phyloP scores from a whole-genome alignment of 371 early-diverging fungal species.

The Rozella allomycis region DNA sequence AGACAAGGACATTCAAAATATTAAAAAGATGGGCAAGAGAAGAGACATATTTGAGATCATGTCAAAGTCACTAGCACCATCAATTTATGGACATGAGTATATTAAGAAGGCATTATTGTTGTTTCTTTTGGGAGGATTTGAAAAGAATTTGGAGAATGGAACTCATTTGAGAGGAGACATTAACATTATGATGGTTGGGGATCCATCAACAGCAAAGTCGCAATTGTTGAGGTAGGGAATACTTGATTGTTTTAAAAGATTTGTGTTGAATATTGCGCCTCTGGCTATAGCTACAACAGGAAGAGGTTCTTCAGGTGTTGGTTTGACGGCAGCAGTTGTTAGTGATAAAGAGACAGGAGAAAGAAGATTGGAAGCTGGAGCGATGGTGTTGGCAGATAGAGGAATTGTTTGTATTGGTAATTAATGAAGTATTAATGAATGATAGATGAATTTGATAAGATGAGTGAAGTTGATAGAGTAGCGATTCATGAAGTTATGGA shows the following conservation, averaged over 20 bases:
- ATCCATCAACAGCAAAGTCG: constrained; percentile 93
- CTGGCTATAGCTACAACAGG: constrained; percentile 87
- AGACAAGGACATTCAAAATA: constrained; percentile 58
- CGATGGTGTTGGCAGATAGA: constrained; percentile 97
- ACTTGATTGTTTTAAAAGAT: too few relatives aligned
- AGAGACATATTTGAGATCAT: constrained; percentile 59
- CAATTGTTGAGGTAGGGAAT: constrained; percentile 74
- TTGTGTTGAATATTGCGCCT: constrained; percentile 70
- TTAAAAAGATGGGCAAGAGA: constrained; percentile 47
- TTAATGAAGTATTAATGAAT: too few relatives aligned
- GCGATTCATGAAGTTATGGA: constrained; percentile 99
- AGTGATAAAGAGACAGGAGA: constrained; percentile 67
- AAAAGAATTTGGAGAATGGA: constrained; percentile 81
- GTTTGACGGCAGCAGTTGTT: constrained; percentile 88
- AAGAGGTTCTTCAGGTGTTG: constrained; percentile 90
- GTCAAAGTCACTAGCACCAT: constrained; percentile 75
- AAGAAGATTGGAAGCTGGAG: constrained; percentile 91
- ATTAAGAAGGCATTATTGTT: constrained; percentile 91
- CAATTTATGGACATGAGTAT: constrained; percentile 88
- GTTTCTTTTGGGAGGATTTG: constrained; percentile 82
- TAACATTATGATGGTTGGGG: constrained; percentile 87
- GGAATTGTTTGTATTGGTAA: constrained; percentile 97
- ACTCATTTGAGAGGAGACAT: constrained; percentile 94
- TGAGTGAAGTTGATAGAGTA: constrained; percentile 94
- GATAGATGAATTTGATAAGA: constrained; percentile 99